phyloP scores from a whole-genome alignment of 306 rosid species.

The Casuarina cunninghamiana region DNA sequence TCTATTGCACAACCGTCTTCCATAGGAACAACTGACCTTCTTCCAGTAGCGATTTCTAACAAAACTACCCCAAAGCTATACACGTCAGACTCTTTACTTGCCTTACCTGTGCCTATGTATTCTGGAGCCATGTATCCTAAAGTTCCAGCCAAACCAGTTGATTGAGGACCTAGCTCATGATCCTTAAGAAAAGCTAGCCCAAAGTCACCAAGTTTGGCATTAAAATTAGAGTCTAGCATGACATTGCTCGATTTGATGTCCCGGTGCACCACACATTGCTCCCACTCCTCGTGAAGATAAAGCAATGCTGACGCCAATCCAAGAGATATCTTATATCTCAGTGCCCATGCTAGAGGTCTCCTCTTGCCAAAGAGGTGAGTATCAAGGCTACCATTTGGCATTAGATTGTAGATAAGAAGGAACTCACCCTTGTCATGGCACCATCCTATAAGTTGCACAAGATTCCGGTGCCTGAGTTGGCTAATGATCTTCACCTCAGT shows the following conservation, averaged over 20 bases:
- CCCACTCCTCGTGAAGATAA: too few species aligned
- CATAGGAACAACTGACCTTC: slow-evolving; percentile 5
- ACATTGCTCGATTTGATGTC: too few species aligned
- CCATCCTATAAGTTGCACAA: slow-evolving; percentile 33
- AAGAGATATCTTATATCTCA: slow-evolving; percentile 29
- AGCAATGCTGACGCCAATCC: slow-evolving; percentile 28
- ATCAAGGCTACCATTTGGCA: too few species aligned
- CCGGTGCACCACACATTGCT: too few species aligned
- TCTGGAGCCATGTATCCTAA: too few species aligned
- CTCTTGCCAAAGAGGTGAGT: too few species aligned
- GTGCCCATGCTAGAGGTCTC: slow-evolving; percentile 18
- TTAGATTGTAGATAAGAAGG: too few species aligned
- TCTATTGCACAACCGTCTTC: not conserved
- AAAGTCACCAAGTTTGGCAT: slow-evolving; percentile 38
- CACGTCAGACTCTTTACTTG: not conserved
- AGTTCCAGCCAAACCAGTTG: too few species aligned
- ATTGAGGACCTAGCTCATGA: too few species aligned
- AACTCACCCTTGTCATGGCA: slow-evolving; percentile 24
- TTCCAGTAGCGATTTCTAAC: slow-evolving; percentile 26
- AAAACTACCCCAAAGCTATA: slow-evolving; percentile 35
- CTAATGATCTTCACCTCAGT: too few species aligned
- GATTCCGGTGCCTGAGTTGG: not conserved
- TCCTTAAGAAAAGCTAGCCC: slow-evolving; percentile 31
- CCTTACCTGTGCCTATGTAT: too few species aligned
- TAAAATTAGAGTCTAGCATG: not conserved